These are phyloP conservation scores for Tylopilus sp. DNA, from an alignment of 768 basidiomycete genomes.

Conservation along the genomic window DNA sequence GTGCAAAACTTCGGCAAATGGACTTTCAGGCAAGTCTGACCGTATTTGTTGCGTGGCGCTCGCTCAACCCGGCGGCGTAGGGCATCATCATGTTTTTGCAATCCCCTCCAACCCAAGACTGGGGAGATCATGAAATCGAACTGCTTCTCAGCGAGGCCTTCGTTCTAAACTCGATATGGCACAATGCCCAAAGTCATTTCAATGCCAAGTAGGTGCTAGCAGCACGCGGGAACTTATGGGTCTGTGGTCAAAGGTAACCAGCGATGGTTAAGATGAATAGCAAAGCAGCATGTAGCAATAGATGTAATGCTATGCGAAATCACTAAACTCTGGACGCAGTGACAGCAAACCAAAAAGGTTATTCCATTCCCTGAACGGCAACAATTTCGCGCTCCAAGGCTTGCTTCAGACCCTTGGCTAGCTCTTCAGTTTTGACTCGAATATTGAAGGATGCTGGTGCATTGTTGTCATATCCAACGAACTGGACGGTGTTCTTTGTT, in stretches of 20 bases:
- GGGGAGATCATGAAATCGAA: constrained; percentile 96
- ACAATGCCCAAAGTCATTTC: constrained; percentile 89
- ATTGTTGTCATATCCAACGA: constrained; percentile 65
- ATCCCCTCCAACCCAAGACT: constrained; percentile 85
- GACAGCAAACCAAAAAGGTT: constrained; percentile 1
- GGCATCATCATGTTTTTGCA: constrained; percentile 99
- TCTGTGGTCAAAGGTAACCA: background rate
- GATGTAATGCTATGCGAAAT: constrained; percentile 22
- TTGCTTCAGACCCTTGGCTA: constrained; percentile 53
- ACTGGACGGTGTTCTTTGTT: constrained; percentile 52
- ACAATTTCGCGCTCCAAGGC: constrained; percentile 62
- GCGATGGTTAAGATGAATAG: constrained; percentile 6
- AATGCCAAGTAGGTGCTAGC: constrained; percentile 42
- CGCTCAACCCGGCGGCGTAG: constrained; percentile 37
- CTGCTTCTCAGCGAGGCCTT: constrained; percentile 95
- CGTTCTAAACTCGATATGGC: constrained; percentile 89
- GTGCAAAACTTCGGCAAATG: constrained; percentile 89
- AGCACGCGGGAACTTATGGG: background rate
- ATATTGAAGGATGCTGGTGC: constrained; percentile 58
- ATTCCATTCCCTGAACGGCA: constrained; percentile 33
- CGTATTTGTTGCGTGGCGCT: background rate
- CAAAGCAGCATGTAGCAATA: constrained; percentile 24
- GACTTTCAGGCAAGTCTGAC: constrained; percentile 83
- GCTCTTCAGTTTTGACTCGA: constrained; percentile 55
- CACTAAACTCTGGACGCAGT: background rate